Conservation (phyloP, 129 eudicot species). For the Dittrichia graveolens region DNA sequence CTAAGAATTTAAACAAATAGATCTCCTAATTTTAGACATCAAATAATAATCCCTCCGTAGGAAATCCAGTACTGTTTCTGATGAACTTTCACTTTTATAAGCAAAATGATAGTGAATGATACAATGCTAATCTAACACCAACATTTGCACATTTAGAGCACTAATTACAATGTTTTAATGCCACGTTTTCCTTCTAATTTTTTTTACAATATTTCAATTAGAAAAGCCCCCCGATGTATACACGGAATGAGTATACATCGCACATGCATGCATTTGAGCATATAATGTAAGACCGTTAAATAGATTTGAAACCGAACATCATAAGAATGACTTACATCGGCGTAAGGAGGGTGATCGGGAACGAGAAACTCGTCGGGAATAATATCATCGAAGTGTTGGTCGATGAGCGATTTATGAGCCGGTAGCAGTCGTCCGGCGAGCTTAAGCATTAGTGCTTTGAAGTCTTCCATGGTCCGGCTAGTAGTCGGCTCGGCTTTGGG, state of each 20-base stretch:
- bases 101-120: neutral
- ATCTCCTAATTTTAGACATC: no score
- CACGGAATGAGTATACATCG: neutral
- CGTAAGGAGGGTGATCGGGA: constrained; percentile 64
- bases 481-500: neutral
- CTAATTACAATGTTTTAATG: neutral
- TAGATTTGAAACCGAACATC: neutral
- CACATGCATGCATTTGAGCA: constrained; percentile 15
- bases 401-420: constrained; percentile 25
- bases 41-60: neutral
- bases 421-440: constrained; percentile 32
- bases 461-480: constrained; percentile 25
- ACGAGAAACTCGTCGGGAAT: constrained; percentile 27
- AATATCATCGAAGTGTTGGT: constrained; percentile 29
- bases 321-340: constrained; percentile 38
- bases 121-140: constrained; percentile 18
- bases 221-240: no score
- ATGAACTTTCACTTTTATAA: neutral
- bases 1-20: no score
- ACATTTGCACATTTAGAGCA: constrained; percentile 14
- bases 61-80: neutral
- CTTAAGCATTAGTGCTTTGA: constrained; percentile 32
- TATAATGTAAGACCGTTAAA: constrained; percentile 7
- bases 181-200: neutral
- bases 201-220: no score